phyloP scores from a whole-genome alignment of 192 early-diverging fungal genomes.

The Umbelopsis vinacea region DNA sequence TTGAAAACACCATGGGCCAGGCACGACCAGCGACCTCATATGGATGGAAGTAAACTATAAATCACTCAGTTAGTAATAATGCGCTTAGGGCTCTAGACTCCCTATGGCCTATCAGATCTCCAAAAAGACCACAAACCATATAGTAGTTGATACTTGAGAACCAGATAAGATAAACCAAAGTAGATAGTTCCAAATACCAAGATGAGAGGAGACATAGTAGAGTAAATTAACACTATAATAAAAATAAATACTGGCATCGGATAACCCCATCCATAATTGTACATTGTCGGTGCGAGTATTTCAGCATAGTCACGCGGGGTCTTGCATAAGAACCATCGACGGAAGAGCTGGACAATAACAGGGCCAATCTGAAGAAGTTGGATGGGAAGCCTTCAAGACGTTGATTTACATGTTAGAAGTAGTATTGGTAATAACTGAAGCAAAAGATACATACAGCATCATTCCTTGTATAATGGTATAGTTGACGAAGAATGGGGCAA shows the following conservation, averaged over 20 bases:
- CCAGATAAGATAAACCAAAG: slow-evolving; percentile 66
- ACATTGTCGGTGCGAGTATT: slow-evolving; percentile 68
- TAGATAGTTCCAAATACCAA: slow-evolving; percentile 72
- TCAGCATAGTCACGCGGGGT: slow-evolving; percentile 84
- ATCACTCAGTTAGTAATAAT: neutral
- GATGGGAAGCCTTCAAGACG: slow-evolving; percentile 56
- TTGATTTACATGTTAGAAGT: slow-evolving; percentile 48
- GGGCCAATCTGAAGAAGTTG: slow-evolving; percentile 72
- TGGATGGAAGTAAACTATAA: slow-evolving; percentile 72
- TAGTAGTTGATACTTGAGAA: slow-evolving; percentile 77
- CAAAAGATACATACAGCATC: slow-evolving; percentile 42
- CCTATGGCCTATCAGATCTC: too few relatives aligned
- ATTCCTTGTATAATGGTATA: slow-evolving; percentile 76
- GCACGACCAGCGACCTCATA: slow-evolving; percentile 70
- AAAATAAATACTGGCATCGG: slow-evolving; percentile 75
- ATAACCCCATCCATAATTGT: slow-evolving; percentile 73
- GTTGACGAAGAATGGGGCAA: slow-evolving; percentile 81
- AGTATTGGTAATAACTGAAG: slow-evolving; percentile 50
- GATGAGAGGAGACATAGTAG: slow-evolving; percentile 75
- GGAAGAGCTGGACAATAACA: slow-evolving; percentile 57
- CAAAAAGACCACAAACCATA: slow-evolving; percentile 49
- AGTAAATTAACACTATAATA: slow-evolving; percentile 76
- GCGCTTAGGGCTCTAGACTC: too few relatives aligned
- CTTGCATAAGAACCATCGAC: slow-evolving; percentile 63
- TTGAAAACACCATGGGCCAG: slow-evolving; percentile 75